Percentiles rank a stretch among this genome's conserved stretches.
These are phyloP conservation scores for Eucalyptus albens DNA, from an alignment of 345 rosid genomes.

Conservation along the genomic window DNA sequence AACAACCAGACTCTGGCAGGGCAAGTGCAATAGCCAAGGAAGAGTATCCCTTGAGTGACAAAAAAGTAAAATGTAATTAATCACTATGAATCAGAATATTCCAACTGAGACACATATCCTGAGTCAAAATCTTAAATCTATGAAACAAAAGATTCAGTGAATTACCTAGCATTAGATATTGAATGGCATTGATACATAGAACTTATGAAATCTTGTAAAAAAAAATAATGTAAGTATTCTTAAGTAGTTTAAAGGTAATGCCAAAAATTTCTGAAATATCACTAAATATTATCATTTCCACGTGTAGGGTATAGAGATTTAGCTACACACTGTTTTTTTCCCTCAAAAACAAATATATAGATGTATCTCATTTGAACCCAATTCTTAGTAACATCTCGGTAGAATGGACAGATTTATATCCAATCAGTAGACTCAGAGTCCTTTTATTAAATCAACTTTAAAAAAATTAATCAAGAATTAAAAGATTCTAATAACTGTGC, in stretches of 20 bases:
- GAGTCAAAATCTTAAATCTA: not conserved
- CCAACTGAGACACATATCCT: not conserved
- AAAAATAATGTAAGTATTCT: not conserved
- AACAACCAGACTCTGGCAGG: slow-evolving; percentile 63
- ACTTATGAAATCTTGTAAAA: not conserved
- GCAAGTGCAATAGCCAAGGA: slow-evolving; percentile 84
- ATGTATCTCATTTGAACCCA: not conserved
- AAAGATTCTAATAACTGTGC: not conserved
- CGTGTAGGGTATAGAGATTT: not conserved
- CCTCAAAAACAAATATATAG: not conserved
- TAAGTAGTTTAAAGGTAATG: not conserved
- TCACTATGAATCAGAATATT: not conserved
- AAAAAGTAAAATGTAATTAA: not conserved
- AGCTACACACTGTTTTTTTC: not conserved
- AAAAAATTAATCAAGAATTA: not conserved
- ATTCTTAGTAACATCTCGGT: not conserved
- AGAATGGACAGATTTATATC: not conserved
- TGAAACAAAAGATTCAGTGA: not conserved
- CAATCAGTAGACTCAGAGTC: not conserved
- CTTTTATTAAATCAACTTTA: not conserved
- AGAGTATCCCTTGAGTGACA: slow-evolving; percentile 61
- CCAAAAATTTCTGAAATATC: not conserved
- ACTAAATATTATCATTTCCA: not conserved
- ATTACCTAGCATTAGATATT: not conserved
- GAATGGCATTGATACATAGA: not conserved